Evolutionary conservation across 805 yeast genomes (phyloP).

Genomic region (Candida sphagnicola): DNA sequence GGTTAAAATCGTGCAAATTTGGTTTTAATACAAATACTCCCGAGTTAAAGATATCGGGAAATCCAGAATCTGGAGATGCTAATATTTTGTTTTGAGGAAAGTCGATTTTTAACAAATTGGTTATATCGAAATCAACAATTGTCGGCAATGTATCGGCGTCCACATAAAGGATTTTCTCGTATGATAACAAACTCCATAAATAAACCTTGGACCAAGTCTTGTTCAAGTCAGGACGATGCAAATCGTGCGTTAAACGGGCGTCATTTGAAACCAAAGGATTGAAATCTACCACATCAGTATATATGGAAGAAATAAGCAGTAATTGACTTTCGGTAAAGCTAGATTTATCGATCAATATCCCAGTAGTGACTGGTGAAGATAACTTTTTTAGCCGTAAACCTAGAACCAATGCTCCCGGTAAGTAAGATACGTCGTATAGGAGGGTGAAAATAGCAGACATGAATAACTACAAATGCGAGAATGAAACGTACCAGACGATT

Average conservation of each 20-base stretch:
- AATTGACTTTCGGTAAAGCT: constrained; percentile 24
- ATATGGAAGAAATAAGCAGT: constrained; percentile 19
- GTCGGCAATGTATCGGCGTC: constrained; percentile 62
- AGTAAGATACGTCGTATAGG: constrained; percentile 46
- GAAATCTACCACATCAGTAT: constrained; percentile 29
- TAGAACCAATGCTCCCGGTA: constrained; percentile 56
- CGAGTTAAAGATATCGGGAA: constrained; percentile 87
- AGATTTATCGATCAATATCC: constrained; percentile 30
- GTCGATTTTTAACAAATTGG: constrained; percentile 16
- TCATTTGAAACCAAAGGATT: constrained; percentile 18
- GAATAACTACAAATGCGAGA: neutral
- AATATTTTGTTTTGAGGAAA: constrained; percentile 23
- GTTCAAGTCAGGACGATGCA: constrained; percentile 50
- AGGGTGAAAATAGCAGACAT: constrained; percentile 42
- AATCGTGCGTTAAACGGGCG: constrained; percentile 24
- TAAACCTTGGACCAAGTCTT: constrained; percentile 54
- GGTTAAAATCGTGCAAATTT: constrained; percentile 32
- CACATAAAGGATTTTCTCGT: constrained; percentile 50
- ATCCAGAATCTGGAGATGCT: constrained; percentile 81
- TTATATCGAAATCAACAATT: constrained; percentile 21
- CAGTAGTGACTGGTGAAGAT: constrained; percentile 12
- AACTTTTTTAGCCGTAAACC: constrained; percentile 31
- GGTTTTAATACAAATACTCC: constrained; percentile 70
- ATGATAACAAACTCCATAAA: constrained; percentile 47
- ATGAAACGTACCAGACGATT: too few species aligned